These are phyloP conservation scores for Tulasnella sp. DNA, from an alignment of 768 basidiomycete species.

Conservation along the genomic window DNA sequence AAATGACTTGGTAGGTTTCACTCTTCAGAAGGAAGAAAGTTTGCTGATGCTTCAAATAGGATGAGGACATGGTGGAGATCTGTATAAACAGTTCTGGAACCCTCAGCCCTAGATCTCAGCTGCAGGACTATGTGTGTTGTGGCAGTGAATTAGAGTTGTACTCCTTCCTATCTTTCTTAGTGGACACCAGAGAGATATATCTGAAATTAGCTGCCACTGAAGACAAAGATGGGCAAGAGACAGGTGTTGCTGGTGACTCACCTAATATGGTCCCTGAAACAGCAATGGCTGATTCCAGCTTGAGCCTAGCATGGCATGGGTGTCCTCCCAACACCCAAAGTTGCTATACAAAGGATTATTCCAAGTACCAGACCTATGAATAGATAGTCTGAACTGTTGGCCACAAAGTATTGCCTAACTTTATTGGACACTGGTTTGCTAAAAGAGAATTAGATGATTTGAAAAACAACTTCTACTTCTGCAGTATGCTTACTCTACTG, in stretches of 20 bases:
- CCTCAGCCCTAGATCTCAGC: no score
- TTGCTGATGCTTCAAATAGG: no score
- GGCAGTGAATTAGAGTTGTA: slow-evolving; percentile 20
- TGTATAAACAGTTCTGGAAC: no score
- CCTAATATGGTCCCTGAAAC: neutral
- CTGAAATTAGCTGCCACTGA: neutral
- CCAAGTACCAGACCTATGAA: neutral
- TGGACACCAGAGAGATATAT: slow-evolving; percentile 27
- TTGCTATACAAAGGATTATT: slow-evolving; percentile 21
- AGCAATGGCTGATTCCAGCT: neutral
- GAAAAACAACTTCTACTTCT: slow-evolving; percentile 26
- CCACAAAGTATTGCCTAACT: slow-evolving; percentile 29
- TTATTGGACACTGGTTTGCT: slow-evolving; percentile 32
- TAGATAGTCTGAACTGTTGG: slow-evolving; percentile 21
- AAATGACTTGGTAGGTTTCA: no score
- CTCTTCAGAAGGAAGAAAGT: no score
- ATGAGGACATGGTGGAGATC: no score
- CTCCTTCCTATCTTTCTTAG: slow-evolving; percentile 24
- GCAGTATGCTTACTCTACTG: slow-evolving; percentile 29
- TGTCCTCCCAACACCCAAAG: slow-evolving; percentile 19
- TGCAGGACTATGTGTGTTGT: slow-evolving; percentile 24
- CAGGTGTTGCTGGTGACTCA: neutral
- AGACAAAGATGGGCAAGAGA: neutral
- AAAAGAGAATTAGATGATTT: slow-evolving; percentile 22
- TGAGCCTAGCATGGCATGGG: slow-evolving; percentile 16